A percentile compares a stretch with the other conserved stretches of the same genome.
These are phyloP conservation scores for Penicillium flavigenum DNA, from an alignment of 495 filamentous ascomycete genomes.

Conservation along the genomic window DNA sequence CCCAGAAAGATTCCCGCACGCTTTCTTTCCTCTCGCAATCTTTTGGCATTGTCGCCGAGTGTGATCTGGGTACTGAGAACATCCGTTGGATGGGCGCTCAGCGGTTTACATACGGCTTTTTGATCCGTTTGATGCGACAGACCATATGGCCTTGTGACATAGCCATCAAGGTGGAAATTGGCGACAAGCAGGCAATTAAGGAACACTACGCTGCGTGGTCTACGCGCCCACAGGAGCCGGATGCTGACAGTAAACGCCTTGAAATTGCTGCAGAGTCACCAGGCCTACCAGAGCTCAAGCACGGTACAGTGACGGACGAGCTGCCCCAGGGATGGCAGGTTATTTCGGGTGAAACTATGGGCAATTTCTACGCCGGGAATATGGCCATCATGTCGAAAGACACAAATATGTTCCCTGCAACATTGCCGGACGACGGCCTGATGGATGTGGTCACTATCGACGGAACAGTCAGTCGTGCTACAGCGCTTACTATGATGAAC, in stretches of 20 bases:
- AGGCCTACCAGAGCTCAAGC: conserved; percentile 70
- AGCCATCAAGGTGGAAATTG: conserved; percentile 74
- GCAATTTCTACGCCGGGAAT: conserved; percentile 94
- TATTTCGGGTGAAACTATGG: conserved; percentile 69
- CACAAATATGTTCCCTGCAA: conserved; percentile 82
- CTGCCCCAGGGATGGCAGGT: conserved; percentile 74
- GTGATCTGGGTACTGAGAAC: conserved; percentile 84
- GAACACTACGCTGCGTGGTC: conserved; percentile 64
- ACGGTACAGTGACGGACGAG: conserved; percentile 74
- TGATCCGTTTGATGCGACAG: conserved; percentile 67
- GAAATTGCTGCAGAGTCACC: conserved; percentile 33
- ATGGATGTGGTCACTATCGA: conserved; percentile 82
- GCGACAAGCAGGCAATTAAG: conserved; percentile 73
- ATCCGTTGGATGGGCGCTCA: conserved; percentile 86
- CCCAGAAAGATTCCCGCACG: conserved; percentile 68
- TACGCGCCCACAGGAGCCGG: conserved; percentile 27
- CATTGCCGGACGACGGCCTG: conserved; percentile 79
- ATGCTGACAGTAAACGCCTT: conserved; percentile 23
- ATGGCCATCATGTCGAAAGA: conserved; percentile 91
- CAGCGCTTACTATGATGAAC: conserved; percentile 63
- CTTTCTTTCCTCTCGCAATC: conserved; percentile 91
- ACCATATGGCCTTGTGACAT: conserved; percentile 86
- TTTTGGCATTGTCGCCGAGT: conserved; percentile 85
- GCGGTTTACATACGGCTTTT: conserved; percentile 81
- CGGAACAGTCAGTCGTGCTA: conserved; percentile 65